Conservation (phyloP, 306 rosid species). For the Medicago ruthenica region DNA sequence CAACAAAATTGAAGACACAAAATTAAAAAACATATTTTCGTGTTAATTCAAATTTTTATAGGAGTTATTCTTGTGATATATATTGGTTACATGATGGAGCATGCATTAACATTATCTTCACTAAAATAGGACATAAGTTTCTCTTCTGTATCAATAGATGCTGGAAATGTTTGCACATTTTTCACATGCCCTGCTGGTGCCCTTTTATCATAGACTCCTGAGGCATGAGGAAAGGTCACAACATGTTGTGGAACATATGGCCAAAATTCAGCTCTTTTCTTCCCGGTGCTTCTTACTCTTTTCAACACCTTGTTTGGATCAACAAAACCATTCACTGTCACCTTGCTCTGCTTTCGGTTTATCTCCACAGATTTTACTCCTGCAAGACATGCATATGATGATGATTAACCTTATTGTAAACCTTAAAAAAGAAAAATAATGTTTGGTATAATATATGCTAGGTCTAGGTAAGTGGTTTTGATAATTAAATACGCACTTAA, state of each 20-base stretch:
- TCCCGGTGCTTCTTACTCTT: slow-evolving; percentile 71
- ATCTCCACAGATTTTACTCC: slow-evolving; percentile 85
- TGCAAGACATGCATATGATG: slow-evolving; percentile 29
- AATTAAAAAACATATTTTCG: not conserved
- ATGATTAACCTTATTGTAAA: not conserved
- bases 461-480: not conserved
- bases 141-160: slow-evolving; percentile 54
- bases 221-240: slow-evolving; percentile 62
- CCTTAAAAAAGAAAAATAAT: not conserved
- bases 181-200: slow-evolving; percentile 81
- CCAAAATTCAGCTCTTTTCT: slow-evolving; percentile 84
- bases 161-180: slow-evolving; percentile 62
- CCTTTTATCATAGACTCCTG: slow-evolving; percentile 77
- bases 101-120: slow-evolving; percentile 87
- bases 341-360: slow-evolving; percentile 78
- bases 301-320: slow-evolving; percentile 84
- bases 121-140: slow-evolving; percentile 67
- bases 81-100: slow-evolving; percentile 68
- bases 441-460: not conserved
- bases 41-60: too few relatives aligned
- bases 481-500: not conserved
- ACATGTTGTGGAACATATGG: slow-evolving; percentile 87
- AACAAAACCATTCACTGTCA: slow-evolving; percentile 76
- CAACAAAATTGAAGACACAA: not conserved
- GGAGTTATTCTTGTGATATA: not conserved